Evolutionary conservation across 2,329 filamentous ascomycete genomes (phyloP).

Genomic region (Fusarium newnesense): DNA sequence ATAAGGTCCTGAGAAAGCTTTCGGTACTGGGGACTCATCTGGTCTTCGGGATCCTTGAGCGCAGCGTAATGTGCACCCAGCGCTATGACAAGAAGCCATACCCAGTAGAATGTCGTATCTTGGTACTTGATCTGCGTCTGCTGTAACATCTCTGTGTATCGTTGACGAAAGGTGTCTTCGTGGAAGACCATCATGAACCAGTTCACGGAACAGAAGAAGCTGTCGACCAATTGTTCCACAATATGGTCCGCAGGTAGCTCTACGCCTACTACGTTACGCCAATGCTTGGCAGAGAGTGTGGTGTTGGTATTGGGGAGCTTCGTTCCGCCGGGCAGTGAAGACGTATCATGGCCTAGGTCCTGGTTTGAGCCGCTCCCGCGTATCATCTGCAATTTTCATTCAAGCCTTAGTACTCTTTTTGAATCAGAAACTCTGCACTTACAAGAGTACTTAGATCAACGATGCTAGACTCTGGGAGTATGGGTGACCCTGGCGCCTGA

Average conservation of each 20-base stretch:
- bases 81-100: background rate
- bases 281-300: background rate
- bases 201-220: background rate
- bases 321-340: background rate
- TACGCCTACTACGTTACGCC: background rate
- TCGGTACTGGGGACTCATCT: background rate
- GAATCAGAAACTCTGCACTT: too few relatives aligned
- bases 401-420: too few relatives aligned
- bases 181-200: conserved; percentile 3
- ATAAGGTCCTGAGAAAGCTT: background rate
- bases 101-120: background rate
- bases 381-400: background rate
- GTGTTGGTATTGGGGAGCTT: background rate
- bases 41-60: fast-evolving
- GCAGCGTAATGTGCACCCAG: background rate
- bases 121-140: background rate
- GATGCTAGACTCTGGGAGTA: background rate
- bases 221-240: fast-evolving
- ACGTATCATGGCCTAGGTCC: background rate
- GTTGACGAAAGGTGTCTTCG: background rate
- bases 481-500: background rate
- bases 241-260: fast-evolving
- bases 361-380: background rate
- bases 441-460: background rate
- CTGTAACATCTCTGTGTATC: fast-evolving